Conservation (phyloP, 2,329 filamentous ascomycete genomes). For the Ophiostoma sp. region DNA sequence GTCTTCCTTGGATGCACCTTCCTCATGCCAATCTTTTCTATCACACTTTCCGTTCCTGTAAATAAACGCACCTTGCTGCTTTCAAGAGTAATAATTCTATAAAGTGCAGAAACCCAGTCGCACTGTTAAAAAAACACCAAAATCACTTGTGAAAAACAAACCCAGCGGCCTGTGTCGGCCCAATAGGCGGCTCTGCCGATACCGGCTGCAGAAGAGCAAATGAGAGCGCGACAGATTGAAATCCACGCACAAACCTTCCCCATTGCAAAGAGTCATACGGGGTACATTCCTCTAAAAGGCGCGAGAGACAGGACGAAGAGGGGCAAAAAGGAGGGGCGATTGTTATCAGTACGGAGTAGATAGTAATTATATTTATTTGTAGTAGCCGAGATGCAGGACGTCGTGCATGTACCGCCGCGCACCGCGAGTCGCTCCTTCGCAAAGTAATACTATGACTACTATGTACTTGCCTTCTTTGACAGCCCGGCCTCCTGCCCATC, state of each 20-base stretch:
- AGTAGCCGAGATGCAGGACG: neutral
- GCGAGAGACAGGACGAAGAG: slow-evolving; percentile 3
- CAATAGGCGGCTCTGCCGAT: slow-evolving; percentile 23
- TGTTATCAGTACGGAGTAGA: slow-evolving; percentile 3
- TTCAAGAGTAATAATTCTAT: neutral
- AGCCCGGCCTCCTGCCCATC: neutral
- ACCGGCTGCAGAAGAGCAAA: slow-evolving; percentile 29
- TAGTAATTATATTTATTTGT: slow-evolving; percentile 1
- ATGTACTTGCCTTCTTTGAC: neutral
- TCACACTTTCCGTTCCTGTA: neutral
- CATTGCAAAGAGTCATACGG: slow-evolving; percentile 14
- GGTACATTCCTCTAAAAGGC: neutral
- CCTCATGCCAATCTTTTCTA: neutral
- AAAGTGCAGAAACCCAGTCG: too few species aligned
- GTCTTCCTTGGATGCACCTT: neutral
- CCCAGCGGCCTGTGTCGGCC: neutral
- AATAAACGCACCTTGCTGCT: neutral
- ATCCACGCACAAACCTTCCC: slow-evolving; percentile 17
- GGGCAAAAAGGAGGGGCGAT: slow-evolving; percentile 20
- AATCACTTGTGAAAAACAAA: neutral
- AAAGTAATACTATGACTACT: neutral
- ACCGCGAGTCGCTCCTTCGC: neutral
- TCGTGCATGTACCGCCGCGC: neutral
- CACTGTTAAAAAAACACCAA: too few species aligned
- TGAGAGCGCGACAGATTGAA: slow-evolving; percentile 25